phyloP scores from a whole-genome alignment of 192 early-diverging fungal species.

The Coemansia asiatica region DNA sequence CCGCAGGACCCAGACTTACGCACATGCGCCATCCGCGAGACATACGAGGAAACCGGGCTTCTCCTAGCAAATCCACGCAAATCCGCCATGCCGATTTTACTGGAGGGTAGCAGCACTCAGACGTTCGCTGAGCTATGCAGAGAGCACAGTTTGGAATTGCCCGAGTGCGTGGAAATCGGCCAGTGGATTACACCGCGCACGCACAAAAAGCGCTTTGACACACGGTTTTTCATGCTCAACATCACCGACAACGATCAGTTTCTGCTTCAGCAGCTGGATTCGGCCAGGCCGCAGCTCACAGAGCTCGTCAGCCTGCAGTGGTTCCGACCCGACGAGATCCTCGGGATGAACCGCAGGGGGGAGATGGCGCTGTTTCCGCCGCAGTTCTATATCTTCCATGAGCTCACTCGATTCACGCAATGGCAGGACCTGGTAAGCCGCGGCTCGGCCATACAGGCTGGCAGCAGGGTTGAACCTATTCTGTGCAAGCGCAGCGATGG shows the following conservation, averaged over 20 bases:
- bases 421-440: constrained; percentile 53
- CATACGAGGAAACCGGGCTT: constrained; percentile 80
- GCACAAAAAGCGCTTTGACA: constrained; percentile 35
- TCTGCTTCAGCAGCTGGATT: constrained; percentile 14
- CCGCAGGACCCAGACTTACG: constrained; percentile 7
- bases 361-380: constrained; percentile 63
- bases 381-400: constrained; percentile 62
- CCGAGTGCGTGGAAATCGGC: constrained; percentile 55
- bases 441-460: background rate
- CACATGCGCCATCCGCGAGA: constrained; percentile 72
- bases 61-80: constrained; percentile 53
- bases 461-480: constrained; percentile 26
- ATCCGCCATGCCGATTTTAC: constrained; percentile 15
- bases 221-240: constrained; percentile 37
- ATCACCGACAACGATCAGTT: constrained; percentile 14
- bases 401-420: constrained; percentile 47
- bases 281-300: constrained; percentile 17
- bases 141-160: constrained; percentile 46
- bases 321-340: constrained; percentile 64
- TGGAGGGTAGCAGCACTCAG: constrained; percentile 12
- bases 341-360: constrained; percentile 51
- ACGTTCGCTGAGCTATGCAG: constrained; percentile 58
- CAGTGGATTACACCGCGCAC: constrained; percentile 51
- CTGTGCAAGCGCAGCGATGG: constrained; percentile 32
- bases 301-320: constrained; percentile 68